Conservation (phyloP, 1,139 yeast genomes). For the Taphrina confusa region DNA sequence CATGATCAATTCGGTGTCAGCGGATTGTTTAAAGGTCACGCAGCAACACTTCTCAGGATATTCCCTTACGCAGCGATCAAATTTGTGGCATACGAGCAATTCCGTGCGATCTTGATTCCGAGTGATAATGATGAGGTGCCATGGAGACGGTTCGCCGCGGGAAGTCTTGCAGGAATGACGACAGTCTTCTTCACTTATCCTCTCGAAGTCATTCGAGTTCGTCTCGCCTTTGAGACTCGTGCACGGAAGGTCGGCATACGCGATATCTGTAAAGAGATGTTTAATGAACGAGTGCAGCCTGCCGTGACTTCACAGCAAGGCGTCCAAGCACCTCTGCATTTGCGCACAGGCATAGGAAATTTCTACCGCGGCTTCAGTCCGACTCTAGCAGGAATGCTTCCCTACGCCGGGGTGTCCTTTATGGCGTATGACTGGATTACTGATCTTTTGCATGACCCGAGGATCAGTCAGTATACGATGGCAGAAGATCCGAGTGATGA, state of each 20-base stretch:
- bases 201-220: slow-evolving; percentile 80
- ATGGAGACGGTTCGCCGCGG: slow-evolving; percentile 76
- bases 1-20: slow-evolving; percentile 67
- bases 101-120: slow-evolving; percentile 77
- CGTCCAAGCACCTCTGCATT: not conserved
- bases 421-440: slow-evolving; percentile 90
- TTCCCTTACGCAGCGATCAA: slow-evolving; percentile 98
- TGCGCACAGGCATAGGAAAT: slow-evolving; percentile 48
- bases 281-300: slow-evolving; percentile 41
- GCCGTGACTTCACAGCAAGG: not conserved
- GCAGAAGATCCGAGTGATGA: slow-evolving; percentile 20
- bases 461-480: slow-evolving; percentile 14
- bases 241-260: slow-evolving; percentile 4
- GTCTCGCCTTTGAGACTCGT: slow-evolving; percentile 73
- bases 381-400: slow-evolving; percentile 91
- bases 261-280: slow-evolving; percentile 40
- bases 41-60: slow-evolving; percentile 83
- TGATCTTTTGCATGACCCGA: slow-evolving; percentile 70
- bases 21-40: slow-evolving; percentile 93
- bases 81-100: slow-evolving; percentile 96
- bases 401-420: slow-evolving; percentile 96
- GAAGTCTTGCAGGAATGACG: slow-evolving; percentile 74
- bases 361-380: slow-evolving; percentile 95
- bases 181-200: slow-evolving; percentile 93
- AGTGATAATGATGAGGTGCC: slow-evolving; percentile 73